phyloP scores from a whole-genome alignment of 331 rosid genomes.

The Acacia pycnantha region DNA sequence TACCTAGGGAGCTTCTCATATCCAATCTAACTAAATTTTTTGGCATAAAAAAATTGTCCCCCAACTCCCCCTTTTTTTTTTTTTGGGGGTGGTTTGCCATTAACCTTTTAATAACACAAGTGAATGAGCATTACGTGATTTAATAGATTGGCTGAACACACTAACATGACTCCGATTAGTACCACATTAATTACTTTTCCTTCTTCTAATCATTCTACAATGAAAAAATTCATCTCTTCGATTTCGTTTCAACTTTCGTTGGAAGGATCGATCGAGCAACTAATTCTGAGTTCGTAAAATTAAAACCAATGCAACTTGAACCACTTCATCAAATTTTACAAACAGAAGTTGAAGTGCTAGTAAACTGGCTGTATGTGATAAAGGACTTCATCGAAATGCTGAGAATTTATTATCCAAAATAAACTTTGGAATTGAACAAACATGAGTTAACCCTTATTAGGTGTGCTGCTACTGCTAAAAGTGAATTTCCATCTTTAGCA shows the following conservation, averaged over 20 bases:
- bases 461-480: not conserved
- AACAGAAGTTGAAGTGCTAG: not conserved
- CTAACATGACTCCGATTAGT: not conserved
- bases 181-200: not conserved
- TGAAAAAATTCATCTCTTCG: not conserved
- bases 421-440: not conserved
- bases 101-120: not conserved
- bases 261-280: not conserved
- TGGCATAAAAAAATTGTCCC: not conserved
- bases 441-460: not conserved
- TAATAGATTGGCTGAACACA: not conserved
- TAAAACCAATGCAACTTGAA: not conserved
- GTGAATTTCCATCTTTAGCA: not conserved
- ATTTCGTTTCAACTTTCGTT: not conserved
- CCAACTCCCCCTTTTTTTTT: not conserved
- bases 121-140: too few species aligned
- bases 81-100: too few species aligned
- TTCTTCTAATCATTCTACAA: not conserved
- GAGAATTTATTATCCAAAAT: not conserved
- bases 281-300: not conserved
- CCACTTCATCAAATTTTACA: not conserved
- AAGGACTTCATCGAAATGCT: not conserved
- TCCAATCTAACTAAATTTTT: too few species aligned
- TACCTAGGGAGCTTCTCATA: too few species aligned
- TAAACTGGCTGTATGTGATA: not conserved